phyloP scores from a whole-genome alignment of 2,329 filamentous ascomycete species.

The Claviceps purpurea region DNA sequence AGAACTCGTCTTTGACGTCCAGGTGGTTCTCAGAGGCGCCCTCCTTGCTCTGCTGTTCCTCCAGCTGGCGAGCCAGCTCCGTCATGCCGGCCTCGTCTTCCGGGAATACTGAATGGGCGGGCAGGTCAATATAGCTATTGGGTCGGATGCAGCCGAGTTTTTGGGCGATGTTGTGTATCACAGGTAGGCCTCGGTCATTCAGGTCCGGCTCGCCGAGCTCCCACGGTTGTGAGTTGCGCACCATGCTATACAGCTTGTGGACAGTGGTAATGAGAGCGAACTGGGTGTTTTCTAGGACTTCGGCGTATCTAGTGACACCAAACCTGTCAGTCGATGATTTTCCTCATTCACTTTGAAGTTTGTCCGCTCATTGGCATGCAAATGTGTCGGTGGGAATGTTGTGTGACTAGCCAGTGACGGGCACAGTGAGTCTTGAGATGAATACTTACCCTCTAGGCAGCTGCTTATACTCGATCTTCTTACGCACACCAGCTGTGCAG shows the following conservation, averaged over 20 bases:
- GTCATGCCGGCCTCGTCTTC: conserved; percentile 46
- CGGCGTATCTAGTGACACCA: conserved; percentile 36
- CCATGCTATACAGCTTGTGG: conserved; percentile 53
- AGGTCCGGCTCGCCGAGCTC: conserved; percentile 49
- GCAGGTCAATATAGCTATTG: conserved; percentile 46
- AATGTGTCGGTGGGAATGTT: too few relatives aligned
- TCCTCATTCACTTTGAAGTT: too few relatives aligned
- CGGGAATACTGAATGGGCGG: conserved; percentile 44
- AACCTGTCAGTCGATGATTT: neutral
- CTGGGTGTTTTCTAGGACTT: conserved; percentile 52
- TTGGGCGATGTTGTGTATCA: conserved; percentile 52
- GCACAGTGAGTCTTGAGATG: neutral
- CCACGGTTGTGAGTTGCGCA: conserved; percentile 44
- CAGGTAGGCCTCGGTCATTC: conserved; percentile 48
- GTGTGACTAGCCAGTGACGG: too few relatives aligned
- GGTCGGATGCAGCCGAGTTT: conserved; percentile 51
- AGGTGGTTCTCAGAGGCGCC: conserved; percentile 17
- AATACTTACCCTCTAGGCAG: conserved; percentile 42
- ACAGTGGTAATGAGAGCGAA: conserved; percentile 51
- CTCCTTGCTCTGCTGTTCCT: conserved; percentile 30
- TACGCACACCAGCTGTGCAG: conserved; percentile 48
- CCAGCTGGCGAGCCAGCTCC: conserved; percentile 42
- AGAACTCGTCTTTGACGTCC: conserved; percentile 9
- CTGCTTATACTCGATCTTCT: conserved; percentile 58
- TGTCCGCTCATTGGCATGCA: too few relatives aligned